Evolutionary conservation across 2,329 filamentous ascomycete genomes (phyloP).

Genomic region (Penicillium digitatum): DNA sequence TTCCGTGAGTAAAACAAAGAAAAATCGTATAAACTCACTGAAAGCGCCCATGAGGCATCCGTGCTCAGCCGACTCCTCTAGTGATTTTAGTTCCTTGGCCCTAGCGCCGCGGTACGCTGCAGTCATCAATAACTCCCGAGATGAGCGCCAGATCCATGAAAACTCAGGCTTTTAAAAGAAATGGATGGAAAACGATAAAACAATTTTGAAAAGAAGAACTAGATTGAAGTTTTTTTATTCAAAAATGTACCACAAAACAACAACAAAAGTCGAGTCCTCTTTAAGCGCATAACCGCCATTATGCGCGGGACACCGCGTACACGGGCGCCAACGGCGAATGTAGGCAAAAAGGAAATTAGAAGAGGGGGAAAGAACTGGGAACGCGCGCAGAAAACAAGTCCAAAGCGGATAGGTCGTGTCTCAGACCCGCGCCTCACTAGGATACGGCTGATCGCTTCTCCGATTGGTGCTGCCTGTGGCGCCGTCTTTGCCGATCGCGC

Average conservation of each 20-base stretch:
- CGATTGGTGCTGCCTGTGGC: constrained; percentile 25
- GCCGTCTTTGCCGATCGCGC: constrained; percentile 39
- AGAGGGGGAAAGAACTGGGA: not conserved
- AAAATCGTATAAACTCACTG: constrained; percentile 3
- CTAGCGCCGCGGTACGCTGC: constrained; percentile 13
- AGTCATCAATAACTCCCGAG: constrained; percentile 13
- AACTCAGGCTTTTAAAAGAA: not conserved
- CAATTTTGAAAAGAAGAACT: not conserved
- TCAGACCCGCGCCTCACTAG: constrained; percentile 28
- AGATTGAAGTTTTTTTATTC: not conserved
- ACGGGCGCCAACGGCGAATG: constrained; percentile 8
- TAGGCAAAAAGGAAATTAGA: not conserved
- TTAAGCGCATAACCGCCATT: constrained; percentile 11
- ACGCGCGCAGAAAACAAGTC: constrained; percentile 1
- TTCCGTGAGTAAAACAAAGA: not conserved
- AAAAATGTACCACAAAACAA: not conserved
- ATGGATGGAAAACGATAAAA: not conserved
- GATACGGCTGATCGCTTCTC: constrained; percentile 18
- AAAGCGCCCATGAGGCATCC: constrained; percentile 6
- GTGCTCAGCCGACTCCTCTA: constrained; percentile 7
- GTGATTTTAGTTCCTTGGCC: constrained; percentile 6
- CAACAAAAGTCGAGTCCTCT: no score
- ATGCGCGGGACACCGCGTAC: constrained; percentile 4
- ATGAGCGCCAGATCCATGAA: constrained; percentile 4
- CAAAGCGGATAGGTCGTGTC: constrained; percentile 14